Percentiles rank a stretch among this genome's conserved stretches.
phyloP scores from a whole-genome alignment of 495 filamentous ascomycete species.

The Penicillium robsamsonii region DNA sequence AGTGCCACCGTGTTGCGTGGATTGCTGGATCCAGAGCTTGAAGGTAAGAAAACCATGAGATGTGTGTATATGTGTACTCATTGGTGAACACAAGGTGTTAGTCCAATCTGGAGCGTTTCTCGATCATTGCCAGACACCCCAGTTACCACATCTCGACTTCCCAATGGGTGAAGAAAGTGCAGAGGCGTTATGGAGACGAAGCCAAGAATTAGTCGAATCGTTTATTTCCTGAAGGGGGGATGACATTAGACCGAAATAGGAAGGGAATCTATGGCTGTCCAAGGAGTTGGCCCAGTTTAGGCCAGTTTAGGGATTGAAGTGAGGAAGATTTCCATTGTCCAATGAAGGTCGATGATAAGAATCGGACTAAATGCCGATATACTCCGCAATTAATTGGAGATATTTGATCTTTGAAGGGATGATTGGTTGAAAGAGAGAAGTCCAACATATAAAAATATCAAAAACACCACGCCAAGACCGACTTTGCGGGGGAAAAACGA shows the following conservation, averaged over 20 bases:
- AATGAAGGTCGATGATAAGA: background rate
- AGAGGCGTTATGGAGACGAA: slow-evolving; percentile 46
- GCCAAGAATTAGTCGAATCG: slow-evolving; percentile 45
- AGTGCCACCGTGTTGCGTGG: slow-evolving; percentile 23
- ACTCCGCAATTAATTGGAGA: background rate
- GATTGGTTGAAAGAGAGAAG: no score
- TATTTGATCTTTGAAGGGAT: no score
- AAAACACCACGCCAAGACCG: no score
- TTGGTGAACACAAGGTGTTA: slow-evolving; percentile 1
- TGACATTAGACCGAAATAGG: background rate
- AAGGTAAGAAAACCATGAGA: slow-evolving; percentile 16
- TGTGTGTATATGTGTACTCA: background rate
- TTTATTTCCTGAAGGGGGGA: slow-evolving; percentile 1
- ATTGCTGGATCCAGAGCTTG: slow-evolving; percentile 25
- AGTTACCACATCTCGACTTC: slow-evolving; percentile 26
- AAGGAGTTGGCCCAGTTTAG: background rate
- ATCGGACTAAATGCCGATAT: background rate
- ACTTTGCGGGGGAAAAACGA: no score
- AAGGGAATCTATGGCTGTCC: slow-evolving; percentile 2
- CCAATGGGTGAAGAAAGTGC: slow-evolving; percentile 37
- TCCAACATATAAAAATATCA: no score
- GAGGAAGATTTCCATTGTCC: no score
- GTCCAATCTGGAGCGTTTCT: slow-evolving; percentile 31
- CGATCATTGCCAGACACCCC: slow-evolving; percentile 30
- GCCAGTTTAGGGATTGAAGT: no score